These are phyloP conservation scores for Boletus semigastroideus DNA, from an alignment of 1,284 basidiomycete genomes.

Conservation along the genomic window DNA sequence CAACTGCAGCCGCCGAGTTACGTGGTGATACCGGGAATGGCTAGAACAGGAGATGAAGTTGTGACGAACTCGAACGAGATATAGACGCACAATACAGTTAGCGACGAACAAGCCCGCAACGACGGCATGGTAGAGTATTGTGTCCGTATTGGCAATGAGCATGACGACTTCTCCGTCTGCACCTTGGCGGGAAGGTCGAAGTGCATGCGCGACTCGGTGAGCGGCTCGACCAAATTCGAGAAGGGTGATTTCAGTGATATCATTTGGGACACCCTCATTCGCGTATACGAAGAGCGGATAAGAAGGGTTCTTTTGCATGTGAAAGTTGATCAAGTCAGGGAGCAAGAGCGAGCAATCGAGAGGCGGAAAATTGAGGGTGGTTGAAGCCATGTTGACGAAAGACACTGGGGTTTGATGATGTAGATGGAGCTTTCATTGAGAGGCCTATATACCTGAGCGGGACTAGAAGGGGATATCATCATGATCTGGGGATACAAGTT, in stretches of 20 bases:
- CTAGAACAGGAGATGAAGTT: slow-evolving; percentile 14
- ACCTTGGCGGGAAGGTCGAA: slow-evolving; percentile 27
- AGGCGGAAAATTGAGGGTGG: slow-evolving; percentile 18
- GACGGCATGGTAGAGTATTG: slow-evolving; percentile 34
- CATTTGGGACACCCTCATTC: slow-evolving; percentile 10
- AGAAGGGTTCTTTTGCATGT: slow-evolving; percentile 28
- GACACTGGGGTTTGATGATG: not conserved
- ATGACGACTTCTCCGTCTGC: slow-evolving; percentile 33
- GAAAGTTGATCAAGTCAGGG: slow-evolving; percentile 31
- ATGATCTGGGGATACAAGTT: not conserved
- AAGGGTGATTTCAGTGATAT: slow-evolving; percentile 21
- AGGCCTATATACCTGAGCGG: not conserved
- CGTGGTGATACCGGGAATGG: slow-evolving; percentile 37
- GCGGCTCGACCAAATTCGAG: slow-evolving; percentile 35
- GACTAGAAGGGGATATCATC: not conserved
- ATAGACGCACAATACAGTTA: slow-evolving; percentile 20
- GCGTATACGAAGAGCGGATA: slow-evolving; percentile 23
- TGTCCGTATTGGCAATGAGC: slow-evolving; percentile 36
- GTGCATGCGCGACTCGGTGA: slow-evolving; percentile 31
- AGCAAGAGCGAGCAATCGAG: slow-evolving; percentile 26
- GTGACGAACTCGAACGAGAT: too few species aligned
- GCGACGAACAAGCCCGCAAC: slow-evolving; percentile 30
- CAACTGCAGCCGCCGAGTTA: slow-evolving; percentile 34
- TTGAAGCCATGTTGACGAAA: slow-evolving; percentile 12
- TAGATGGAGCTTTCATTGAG: too few species aligned